Conservation (phyloP, 495 filamentous ascomycete species). For the Gamarada debralockiae region DNA sequence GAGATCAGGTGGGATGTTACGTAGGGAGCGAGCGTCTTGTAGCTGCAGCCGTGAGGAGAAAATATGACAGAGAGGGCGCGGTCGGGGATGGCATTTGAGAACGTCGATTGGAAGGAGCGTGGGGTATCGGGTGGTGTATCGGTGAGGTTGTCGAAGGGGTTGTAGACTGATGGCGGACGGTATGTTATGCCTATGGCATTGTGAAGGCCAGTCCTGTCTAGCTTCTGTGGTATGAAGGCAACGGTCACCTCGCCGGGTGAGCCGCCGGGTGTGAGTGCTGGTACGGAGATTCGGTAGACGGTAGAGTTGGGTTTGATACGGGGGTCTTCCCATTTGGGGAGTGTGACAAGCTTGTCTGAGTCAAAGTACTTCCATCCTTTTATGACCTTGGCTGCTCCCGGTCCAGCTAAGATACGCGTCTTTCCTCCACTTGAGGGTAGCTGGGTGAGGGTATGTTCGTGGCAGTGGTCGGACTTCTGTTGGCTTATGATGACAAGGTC, state of each 20-base stretch:
- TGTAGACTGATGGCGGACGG: constrained; percentile 41
- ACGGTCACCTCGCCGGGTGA: constrained; percentile 60
- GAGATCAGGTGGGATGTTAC: constrained; percentile 37
- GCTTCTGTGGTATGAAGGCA: constrained; percentile 56
- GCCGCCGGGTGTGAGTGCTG: constrained; percentile 39
- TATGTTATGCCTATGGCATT: constrained; percentile 70
- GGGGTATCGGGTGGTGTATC: constrained; percentile 27
- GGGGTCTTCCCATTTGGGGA: constrained; percentile 50
- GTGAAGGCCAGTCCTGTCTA: constrained; percentile 58
- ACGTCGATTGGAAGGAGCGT: constrained; percentile 27
- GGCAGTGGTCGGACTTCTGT: constrained; percentile 66
- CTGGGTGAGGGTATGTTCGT: constrained; percentile 60
- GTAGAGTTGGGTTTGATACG: constrained; percentile 35
- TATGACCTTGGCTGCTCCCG: constrained; percentile 57
- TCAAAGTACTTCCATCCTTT: constrained; percentile 63
- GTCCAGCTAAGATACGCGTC: constrained; percentile 61
- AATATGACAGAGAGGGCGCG: constrained; percentile 39
- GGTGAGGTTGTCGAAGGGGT: constrained; percentile 1
- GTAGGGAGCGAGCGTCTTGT: constrained; percentile 40
- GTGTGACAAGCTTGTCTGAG: constrained; percentile 42
- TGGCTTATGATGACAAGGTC: constrained; percentile 69
- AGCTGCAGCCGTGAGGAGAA: constrained; percentile 41
- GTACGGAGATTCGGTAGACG: constrained; percentile 37
- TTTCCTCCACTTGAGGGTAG: constrained; percentile 46
- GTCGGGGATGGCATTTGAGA: constrained; percentile 9